Conservation (phyloP, 1,139 yeast genomes). For the Eremothecium sinecaudum region DNA sequence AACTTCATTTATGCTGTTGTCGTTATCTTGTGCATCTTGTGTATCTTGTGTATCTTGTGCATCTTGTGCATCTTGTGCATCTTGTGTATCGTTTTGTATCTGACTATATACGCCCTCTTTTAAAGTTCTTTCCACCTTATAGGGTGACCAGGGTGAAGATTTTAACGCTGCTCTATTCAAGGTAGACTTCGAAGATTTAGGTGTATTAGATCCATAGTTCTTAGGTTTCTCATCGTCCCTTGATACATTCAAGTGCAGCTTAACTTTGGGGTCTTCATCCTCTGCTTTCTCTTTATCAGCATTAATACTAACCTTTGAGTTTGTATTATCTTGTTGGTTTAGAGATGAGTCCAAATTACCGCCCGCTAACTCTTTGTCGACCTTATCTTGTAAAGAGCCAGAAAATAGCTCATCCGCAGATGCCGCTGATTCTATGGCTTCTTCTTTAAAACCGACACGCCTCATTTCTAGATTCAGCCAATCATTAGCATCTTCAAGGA, state of each 20-base stretch:
- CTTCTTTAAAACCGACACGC: constrained; percentile 5
- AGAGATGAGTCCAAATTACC: neutral
- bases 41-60: constrained; percentile 1
- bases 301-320: constrained; percentile 5
- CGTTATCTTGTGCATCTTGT: constrained; percentile 3
- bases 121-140: constrained; percentile 17
- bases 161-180: constrained; percentile 4
- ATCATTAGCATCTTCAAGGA: constrained; percentile 13
- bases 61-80: constrained; percentile 1
- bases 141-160: constrained; percentile 24
- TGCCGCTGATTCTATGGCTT: neutral
- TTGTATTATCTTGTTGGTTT: constrained; percentile 8
- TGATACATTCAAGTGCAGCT: neutral
- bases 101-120: constrained; percentile 7
- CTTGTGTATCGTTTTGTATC: constrained; percentile 2
- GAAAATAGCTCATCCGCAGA: neutral
- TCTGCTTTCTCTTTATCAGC: neutral
- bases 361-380: neutral
- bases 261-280: neutral
- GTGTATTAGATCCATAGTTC: constrained; percentile 1
- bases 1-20: constrained; percentile 1
- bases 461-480: constrained; percentile 18
- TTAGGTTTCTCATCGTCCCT: constrained; percentile 1
- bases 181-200: constrained; percentile 1
- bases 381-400: neutral